These are phyloP conservation scores for Panaeolus papilionaceus DNA, from an alignment of 768 basidiomycete species.

Conservation along the genomic window DNA sequence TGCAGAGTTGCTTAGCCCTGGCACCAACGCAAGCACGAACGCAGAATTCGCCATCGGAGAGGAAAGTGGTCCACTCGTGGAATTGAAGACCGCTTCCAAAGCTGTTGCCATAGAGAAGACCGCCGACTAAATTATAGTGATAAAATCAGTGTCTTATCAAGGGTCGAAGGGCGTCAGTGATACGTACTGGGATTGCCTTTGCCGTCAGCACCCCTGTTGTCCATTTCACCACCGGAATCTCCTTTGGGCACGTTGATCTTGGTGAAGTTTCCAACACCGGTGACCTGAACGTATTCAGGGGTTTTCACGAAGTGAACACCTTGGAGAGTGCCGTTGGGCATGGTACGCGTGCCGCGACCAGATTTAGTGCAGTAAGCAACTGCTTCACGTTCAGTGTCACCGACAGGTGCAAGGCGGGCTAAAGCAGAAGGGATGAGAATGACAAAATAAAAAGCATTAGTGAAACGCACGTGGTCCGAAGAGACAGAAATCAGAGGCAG, in stretches of 20 bases:
- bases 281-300: slow-evolving; percentile 65
- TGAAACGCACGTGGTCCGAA: slow-evolving; percentile 60
- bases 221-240: slow-evolving; percentile 76
- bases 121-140: slow-evolving; percentile 58
- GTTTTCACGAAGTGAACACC: slow-evolving; percentile 77
- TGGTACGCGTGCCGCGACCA: slow-evolving; percentile 74
- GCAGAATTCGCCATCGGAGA: slow-evolving; percentile 72
- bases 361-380: slow-evolving; percentile 82
- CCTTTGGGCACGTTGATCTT: slow-evolving; percentile 59
- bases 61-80: slow-evolving; percentile 88
- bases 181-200: slow-evolving; percentile 26
- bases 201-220: slow-evolving; percentile 71
- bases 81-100: slow-evolving; percentile 59
- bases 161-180: slow-evolving; percentile 1
- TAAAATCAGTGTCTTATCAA: not conserved
- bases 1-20: slow-evolving; percentile 64
- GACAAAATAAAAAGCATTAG: not conserved
- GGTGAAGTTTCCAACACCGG: slow-evolving; percentile 74
- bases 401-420: slow-evolving; percentile 57
- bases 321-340: slow-evolving; percentile 67
- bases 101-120: slow-evolving; percentile 68
- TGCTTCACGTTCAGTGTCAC: slow-evolving; percentile 68
- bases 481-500: slow-evolving; percentile 70
- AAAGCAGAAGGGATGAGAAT: slow-evolving; percentile 19
- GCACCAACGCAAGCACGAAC: slow-evolving; percentile 73